Percentiles rank a stretch among this genome's conserved stretches.
Evolutionary conservation across 495 filamentous ascomycete genomes (phyloP).

Genomic region (Penicillium subrubescens): DNA sequence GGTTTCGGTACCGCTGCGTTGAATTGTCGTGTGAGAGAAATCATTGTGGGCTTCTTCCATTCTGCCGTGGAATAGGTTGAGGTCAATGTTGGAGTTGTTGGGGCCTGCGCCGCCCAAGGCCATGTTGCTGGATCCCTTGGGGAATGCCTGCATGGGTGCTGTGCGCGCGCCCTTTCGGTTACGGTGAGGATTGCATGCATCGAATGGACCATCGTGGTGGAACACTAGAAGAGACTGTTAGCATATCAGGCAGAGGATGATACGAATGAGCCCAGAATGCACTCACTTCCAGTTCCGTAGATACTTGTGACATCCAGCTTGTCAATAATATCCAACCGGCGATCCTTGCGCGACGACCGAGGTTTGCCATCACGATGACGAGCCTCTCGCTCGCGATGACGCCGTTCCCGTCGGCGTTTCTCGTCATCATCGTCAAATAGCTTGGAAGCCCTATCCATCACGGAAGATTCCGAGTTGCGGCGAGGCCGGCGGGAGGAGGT

Average conservation of each 20-base stretch:
- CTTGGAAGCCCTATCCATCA: slow-evolving; percentile 65
- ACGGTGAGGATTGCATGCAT: slow-evolving; percentile 94
- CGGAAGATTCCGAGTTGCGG: slow-evolving; percentile 93
- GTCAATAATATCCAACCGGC: slow-evolving; percentile 90
- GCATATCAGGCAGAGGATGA: background rate
- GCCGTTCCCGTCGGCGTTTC: slow-evolving; percentile 68
- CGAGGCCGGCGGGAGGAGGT: slow-evolving; percentile 58
- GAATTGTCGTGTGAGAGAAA: slow-evolving; percentile 51
- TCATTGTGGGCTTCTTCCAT: slow-evolving; percentile 85
- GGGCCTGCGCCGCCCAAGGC: slow-evolving; percentile 87
- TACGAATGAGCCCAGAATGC: background rate
- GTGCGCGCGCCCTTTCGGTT: slow-evolving; percentile 82
- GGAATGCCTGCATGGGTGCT: slow-evolving; percentile 96
- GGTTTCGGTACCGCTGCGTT: slow-evolving; percentile 44
- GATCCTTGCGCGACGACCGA: slow-evolving; percentile 50
- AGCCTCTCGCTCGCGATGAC: slow-evolving; percentile 68
- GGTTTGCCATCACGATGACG: slow-evolving; percentile 59
- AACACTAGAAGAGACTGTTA: slow-evolving; percentile 66
- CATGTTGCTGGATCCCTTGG: slow-evolving; percentile 88
- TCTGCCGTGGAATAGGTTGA: slow-evolving; percentile 78
- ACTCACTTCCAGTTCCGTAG: slow-evolving; percentile 91
- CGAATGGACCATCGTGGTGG: slow-evolving; percentile 97
- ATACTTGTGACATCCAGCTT: slow-evolving; percentile 97
- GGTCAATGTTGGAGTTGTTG: slow-evolving; percentile 76
- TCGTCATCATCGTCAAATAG: slow-evolving; percentile 73